Base-by-base conservation (phyloP, 192 early-diverging fungal genomes). In the Linnemannia zychae region DNA sequence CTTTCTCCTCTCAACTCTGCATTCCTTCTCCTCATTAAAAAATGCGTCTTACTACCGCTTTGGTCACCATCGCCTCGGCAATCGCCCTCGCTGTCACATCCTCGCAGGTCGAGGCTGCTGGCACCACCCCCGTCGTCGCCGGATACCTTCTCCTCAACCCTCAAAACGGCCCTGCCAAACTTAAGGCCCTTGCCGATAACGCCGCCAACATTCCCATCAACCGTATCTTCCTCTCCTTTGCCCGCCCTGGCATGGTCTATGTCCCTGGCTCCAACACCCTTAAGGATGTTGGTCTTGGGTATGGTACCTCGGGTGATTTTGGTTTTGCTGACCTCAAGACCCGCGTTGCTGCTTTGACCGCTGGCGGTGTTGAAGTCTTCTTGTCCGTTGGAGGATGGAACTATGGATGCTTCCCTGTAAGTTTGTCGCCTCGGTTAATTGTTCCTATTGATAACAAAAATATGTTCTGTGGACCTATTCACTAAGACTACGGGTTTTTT, bases 341-440 rank as follows among this genome's bases (percentile, higher is more conserved):
- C 38, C 49, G 49, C 3, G 78, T 85, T 69, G 38, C 83, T 18
- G 50, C 52, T 9, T 70, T 85, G 24, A 74, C 76, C 74, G 77
- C 83, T 36, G 53, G 18, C 31, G 83, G 83, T 40, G 83, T 85
- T 20, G 83, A 85, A 33, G 83, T 85, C 53, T 85, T 85, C 63
- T 69, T 85, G n/a, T 85, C 83, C 0, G 83, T 85, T 44, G 83
- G 83, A 79, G 83, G 83, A 33, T 85, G 83, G 83, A 85, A 85
- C 74, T 85, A 85, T 65, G 83, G 83, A 66, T 85, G 83, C 77
- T 85, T 85, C 78, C 83, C 83, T 38, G 77, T 79, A 79, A 65
- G 60, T 72, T 4, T 38, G 36, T n/a, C n/a, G n/a, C n/a, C 50
- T 67, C 22, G 1, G 52, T 9, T n/a, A n/a, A n/a, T n/a, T n/a